Percentiles rank a stretch among this genome's conserved stretches.
These are phyloP conservation scores for Populus pruinosa DNA, from an alignment of 345 rosid genomes.

Conservation along the genomic window DNA sequence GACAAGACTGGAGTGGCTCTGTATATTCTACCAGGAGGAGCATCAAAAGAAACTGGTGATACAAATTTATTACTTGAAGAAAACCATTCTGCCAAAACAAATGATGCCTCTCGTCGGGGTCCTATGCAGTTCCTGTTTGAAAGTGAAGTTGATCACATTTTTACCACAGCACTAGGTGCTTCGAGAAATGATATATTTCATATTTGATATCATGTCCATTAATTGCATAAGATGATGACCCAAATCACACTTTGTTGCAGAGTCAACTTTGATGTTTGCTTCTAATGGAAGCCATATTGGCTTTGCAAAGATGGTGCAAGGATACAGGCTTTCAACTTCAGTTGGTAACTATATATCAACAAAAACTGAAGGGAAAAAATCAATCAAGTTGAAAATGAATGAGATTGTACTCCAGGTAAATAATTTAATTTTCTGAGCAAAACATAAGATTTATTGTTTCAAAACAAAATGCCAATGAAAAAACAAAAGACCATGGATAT, in stretches of 20 bases:
- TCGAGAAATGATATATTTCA: slow-evolving; percentile 22
- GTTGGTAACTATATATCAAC: slow-evolving; percentile 88
- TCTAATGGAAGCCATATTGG: slow-evolving; percentile 78
- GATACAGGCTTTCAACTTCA: slow-evolving; percentile 61
- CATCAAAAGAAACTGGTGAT: slow-evolving; percentile 53
- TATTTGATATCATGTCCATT: slow-evolving; percentile 15
- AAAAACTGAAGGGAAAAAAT: slow-evolving; percentile 78
- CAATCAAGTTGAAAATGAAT: slow-evolving; percentile 72
- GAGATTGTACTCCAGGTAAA: slow-evolving; percentile 89
- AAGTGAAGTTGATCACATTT: slow-evolving; percentile 81
- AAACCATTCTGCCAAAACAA: slow-evolving; percentile 51
- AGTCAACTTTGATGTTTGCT: slow-evolving; percentile 89
- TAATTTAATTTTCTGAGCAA: neutral
- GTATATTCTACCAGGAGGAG: slow-evolving; percentile 69
- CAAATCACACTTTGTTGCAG: slow-evolving; percentile 41
- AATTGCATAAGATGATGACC: slow-evolving; percentile 27
- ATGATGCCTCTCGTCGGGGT: slow-evolving; percentile 65
- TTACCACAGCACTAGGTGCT: slow-evolving; percentile 92
- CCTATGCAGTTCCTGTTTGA: slow-evolving; percentile 87
- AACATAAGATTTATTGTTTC: neutral
- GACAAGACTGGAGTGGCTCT: slow-evolving; percentile 82
- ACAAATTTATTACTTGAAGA: slow-evolving; percentile 55
- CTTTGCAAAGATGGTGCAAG: slow-evolving; percentile 82
- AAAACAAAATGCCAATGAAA: neutral
- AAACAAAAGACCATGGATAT: neutral